Percentiles rank a stretch among this genome's conserved stretches.
Evolutionary conservation across 371 early-diverging fungal species (phyloP).

Genomic region (Vittaforma corneae): DNA sequence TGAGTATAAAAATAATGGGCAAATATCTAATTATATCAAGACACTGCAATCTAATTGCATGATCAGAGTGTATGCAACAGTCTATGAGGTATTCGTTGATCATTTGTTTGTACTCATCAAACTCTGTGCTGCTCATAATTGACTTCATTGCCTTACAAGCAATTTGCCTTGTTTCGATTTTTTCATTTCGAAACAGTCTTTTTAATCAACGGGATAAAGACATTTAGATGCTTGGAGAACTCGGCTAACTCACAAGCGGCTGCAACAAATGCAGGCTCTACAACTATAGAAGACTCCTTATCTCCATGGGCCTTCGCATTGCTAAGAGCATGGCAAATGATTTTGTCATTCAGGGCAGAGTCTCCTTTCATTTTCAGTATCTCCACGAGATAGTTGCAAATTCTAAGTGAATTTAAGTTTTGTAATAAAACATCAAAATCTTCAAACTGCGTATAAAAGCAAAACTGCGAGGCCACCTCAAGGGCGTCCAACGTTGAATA

Average conservation of each 20-base stretch:
- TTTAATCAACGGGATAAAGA: constrained; percentile 24
- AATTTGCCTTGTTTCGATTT: background rate
- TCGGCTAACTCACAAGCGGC: constrained; percentile 32
- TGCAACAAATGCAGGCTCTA: constrained; percentile 19
- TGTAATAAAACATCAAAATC: background rate
- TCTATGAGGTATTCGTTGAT: background rate
- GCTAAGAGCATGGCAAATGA: constrained; percentile 13
- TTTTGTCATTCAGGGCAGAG: background rate
- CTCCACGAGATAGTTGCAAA: constrained; percentile 24
- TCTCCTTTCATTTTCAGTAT: constrained; percentile 15
- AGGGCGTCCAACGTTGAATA: background rate
- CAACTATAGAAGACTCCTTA: background rate
- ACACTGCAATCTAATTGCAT: constrained; percentile 5
- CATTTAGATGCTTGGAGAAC: constrained; percentile 18
- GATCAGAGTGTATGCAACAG: constrained; percentile 1
- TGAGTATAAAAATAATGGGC: constrained; percentile 29
- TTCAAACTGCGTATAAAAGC: constrained; percentile 1
- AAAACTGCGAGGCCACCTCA: background rate
- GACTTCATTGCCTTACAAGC: constrained; percentile 23
- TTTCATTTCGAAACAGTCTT: constrained; percentile 12
- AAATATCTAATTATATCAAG: constrained; percentile 11
- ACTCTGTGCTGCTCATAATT: background rate
- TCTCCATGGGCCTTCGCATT: background rate
- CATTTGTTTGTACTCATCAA: constrained; percentile 2
- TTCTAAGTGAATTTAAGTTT: constrained; percentile 3